Evolutionary conservation across 73 alveolate genomes (phyloP), one percentile per base, ranked within the genome.

Genomic region (Uronychia binucleata): DNA sequence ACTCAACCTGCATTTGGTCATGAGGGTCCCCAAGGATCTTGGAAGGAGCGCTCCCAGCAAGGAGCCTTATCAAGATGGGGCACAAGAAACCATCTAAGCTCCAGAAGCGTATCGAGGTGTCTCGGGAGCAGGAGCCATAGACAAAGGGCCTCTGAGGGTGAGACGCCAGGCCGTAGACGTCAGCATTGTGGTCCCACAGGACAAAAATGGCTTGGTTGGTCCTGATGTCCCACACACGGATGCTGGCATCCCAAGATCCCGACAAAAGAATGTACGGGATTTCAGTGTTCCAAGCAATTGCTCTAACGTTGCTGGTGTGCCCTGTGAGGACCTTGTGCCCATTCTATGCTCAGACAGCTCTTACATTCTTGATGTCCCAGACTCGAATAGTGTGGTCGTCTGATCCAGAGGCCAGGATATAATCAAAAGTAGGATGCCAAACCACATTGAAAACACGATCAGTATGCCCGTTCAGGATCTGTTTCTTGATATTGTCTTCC

Each of bases 201-300:
- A 90, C 88, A 74, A 86, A 87, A 46, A 94, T 30, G 74, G 94
- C 79, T 31, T 85, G 78, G 81, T 76, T 88, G 76, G 87, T 27
- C 32, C 93, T 86, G 30, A 90, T 94, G 82, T 94, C 96, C 98
- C 98, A 94, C 33, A 89, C 78, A 33, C 91, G 79, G 31, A 89
- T 60, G 25, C 81, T 57, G 57, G 94, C 85, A 82, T 94, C 98
- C 92, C 94, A 94, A 31, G 95, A 88, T 28, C 98, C 98, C 35
- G 95, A 87, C 0, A 90, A 81, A 86, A 92, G 86, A 0, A 92
- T 80, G 92, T 94, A 93, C 5, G 93, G 96, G 58, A 93, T 87
- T 78, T 92, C 96, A 81, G 87, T 81, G 59, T 93, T 89, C 98
- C 98, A 95, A n/a, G 83, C 86, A 30, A 95, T 78, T 79, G 91